Evolutionary conservation across 306 rosid genomes (phyloP).

Genomic region (Fragaria vesca): DNA sequence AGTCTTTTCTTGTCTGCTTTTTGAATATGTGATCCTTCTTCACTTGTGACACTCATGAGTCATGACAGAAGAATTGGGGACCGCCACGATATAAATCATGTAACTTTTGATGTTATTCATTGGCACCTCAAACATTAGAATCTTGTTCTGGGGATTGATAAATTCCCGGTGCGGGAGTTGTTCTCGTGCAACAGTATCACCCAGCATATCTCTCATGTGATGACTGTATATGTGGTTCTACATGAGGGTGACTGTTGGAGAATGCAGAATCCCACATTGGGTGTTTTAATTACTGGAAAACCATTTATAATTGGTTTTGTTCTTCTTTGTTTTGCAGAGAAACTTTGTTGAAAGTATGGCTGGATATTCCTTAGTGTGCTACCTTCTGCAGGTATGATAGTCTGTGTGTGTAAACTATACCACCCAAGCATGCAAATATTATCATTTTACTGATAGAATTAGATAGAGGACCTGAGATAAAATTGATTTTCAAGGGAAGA

Average conservation of each 20-base stretch:
- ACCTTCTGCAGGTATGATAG: constrained; percentile 79
- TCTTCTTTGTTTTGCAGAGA: constrained; percentile 51
- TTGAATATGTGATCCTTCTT: neutral
- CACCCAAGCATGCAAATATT: neutral
- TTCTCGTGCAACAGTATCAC: neutral
- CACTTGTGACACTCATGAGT: neutral
- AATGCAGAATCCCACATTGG: neutral
- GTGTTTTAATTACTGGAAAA: neutral
- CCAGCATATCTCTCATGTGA: neutral
- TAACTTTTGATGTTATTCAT: neutral
- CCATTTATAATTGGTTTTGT: neutral
- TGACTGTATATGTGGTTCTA: neutral
- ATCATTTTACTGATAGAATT: neutral
- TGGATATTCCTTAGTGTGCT: constrained; percentile 98
- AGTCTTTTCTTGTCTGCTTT: neutral
- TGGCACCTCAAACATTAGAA: neutral
- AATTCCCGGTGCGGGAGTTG: neutral
- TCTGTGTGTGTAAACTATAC: neutral
- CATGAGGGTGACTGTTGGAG: constrained; percentile 1
- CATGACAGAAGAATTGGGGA: neutral
- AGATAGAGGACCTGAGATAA: neutral
- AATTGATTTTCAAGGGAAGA: neutral
- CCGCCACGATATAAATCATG: neutral
- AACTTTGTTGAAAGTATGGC: constrained; percentile 99
- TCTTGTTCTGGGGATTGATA: neutral